Conservation (phyloP, 2,329 filamentous ascomycete species). For the Pseudophaeomoniella oleicola region DNA sequence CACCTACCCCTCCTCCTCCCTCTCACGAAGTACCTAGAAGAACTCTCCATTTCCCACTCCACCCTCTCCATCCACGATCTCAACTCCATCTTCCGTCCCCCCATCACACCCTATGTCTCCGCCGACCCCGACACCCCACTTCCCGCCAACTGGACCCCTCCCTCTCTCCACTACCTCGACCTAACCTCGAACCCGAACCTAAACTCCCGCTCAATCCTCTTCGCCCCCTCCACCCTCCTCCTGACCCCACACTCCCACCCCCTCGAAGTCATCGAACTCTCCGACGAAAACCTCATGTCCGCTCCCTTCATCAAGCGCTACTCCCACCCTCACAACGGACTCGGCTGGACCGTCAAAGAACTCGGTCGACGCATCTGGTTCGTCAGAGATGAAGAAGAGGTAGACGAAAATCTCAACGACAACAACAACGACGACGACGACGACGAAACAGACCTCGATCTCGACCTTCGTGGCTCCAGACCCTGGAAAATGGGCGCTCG, state of each 20-base stretch:
- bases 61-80: conserved; percentile 51
- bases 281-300: conserved; percentile 14
- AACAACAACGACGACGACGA: conserved; percentile 5
- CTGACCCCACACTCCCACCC: conserved; percentile 52
- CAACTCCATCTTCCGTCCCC: conserved; percentile 41
- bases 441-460: conserved; percentile 21
- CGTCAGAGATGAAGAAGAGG: conserved; percentile 30
- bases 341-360: conserved; percentile 58
- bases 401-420: conserved; percentile 16
- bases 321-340: not conserved
- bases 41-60: conserved; percentile 55
- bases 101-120: conserved; percentile 6
- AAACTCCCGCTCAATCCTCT: conserved; percentile 39
- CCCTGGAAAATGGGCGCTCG: conserved; percentile 74
- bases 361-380: conserved; percentile 55
- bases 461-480: too few relatives aligned
- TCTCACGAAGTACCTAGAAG: conserved; percentile 59
- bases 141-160: conserved; percentile 32
- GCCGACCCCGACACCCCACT: not conserved
- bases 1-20: conserved; percentile 51
- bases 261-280: conserved; percentile 62
- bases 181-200: conserved; percentile 47
- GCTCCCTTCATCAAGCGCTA: not conserved
- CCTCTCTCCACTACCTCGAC: conserved; percentile 60
- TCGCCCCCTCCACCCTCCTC: not conserved